phyloP scores from a whole-genome alignment of 345 rosid genomes.

The Sisymbrium altissimum region DNA sequence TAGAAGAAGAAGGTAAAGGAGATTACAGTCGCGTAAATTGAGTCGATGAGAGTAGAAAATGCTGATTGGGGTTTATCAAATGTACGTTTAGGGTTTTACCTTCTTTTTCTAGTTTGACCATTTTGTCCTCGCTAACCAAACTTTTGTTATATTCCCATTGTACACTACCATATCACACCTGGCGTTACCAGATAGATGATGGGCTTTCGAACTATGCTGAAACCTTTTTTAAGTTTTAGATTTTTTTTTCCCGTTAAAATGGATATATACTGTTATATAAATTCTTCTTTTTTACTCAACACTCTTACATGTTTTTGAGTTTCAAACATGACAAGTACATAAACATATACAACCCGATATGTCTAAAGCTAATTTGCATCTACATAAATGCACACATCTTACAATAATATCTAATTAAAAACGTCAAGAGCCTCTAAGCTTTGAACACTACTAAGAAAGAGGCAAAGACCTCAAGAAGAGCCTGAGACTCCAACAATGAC shows the following conservation, averaged over 20 bases:
- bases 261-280: neutral
- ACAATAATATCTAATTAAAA: neutral
- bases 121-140: neutral
- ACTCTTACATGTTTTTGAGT: neutral
- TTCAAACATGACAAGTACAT: neutral
- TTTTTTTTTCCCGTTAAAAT: neutral
- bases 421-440: neutral
- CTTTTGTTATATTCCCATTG: neutral
- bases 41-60: neutral
- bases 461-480: neutral
- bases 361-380: neutral
- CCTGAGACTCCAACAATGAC: neutral
- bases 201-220: neutral
- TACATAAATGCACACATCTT: neutral
- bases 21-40: neutral
- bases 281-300: neutral
- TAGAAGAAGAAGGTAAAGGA: neutral
- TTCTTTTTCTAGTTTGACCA: neutral
- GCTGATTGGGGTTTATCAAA: neutral
- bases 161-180: too few relatives aligned
- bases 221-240: neutral
- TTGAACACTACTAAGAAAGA: neutral
- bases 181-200: too few relatives aligned
- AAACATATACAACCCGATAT: neutral
- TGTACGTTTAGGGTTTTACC: slow-evolving; percentile 8